Percentiles rank a stretch among this genome's conserved stretches.
Evolutionary conservation across 176 grass and related monocot species (phyloP).

Genomic region (Oryza rufipogon): DNA sequence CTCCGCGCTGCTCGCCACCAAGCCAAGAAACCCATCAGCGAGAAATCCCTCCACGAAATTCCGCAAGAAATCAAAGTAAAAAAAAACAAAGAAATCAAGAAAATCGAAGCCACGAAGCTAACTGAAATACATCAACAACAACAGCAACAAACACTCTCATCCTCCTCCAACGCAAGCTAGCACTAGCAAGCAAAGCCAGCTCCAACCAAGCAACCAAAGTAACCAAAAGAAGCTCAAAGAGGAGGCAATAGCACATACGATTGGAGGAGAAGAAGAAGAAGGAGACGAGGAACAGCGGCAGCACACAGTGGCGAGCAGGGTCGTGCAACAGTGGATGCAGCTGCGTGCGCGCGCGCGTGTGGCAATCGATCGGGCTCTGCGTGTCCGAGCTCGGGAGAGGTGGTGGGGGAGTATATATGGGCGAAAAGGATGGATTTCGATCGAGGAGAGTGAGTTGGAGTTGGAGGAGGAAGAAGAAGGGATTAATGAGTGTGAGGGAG

Average conservation of each 20-base stretch:
- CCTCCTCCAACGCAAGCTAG: too few species aligned
- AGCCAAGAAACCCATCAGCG: constrained; percentile 37
- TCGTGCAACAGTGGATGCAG: neutral
- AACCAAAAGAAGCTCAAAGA: neutral
- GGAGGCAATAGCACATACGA: constrained; percentile 27
- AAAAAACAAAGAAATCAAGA: too few species aligned
- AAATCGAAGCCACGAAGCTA: too few species aligned
- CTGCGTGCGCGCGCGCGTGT: neutral
- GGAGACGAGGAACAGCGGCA: constrained; percentile 7
- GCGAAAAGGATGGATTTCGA: constrained; percentile 20
- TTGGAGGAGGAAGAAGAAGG: neutral
- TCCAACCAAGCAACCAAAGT: neutral
- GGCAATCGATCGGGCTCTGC: neutral
- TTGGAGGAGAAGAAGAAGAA: neutral
- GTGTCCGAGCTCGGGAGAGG: neutral
- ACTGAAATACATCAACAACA: too few species aligned
- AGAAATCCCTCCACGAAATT: neutral
- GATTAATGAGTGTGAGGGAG: neutral
- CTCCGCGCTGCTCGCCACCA: neutral
- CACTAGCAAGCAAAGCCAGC: too few species aligned
- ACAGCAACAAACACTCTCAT: too few species aligned
- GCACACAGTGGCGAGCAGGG: constrained; percentile 20
- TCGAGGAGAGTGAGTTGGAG: too few species aligned
- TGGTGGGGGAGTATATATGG: neutral
- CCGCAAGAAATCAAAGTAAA: constrained; percentile 13